These are phyloP conservation scores for Leptographium radiaticola DNA, from an alignment of 2,329 filamentous ascomycete species.

Conservation along the genomic window DNA sequence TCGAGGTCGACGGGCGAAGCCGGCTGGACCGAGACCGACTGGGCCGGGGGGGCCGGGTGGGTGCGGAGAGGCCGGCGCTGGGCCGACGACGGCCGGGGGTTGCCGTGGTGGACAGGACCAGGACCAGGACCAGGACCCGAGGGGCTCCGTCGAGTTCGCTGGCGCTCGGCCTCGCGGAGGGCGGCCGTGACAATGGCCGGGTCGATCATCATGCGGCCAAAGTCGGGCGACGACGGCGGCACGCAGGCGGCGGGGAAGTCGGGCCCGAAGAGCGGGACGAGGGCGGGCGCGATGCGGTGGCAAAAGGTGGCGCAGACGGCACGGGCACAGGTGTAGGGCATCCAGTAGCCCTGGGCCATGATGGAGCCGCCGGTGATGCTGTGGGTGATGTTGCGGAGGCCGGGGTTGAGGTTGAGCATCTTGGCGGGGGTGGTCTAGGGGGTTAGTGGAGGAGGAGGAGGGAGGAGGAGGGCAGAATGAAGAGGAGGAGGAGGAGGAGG, in stretches of 20 bases:
- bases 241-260: conserved; percentile 65
- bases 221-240: conserved; percentile 47
- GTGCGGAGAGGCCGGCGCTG: not conserved
- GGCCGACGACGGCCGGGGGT: not conserved
- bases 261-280: conserved; percentile 83
- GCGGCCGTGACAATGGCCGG: conserved; percentile 39
- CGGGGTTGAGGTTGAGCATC: conserved; percentile 64
- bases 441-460: too few relatives aligned
- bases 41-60: not conserved
- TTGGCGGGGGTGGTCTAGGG: conserved; percentile 74
- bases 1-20: conserved; percentile 1
- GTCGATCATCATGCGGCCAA: conserved; percentile 54
- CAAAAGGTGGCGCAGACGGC: conserved; percentile 87
- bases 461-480: too few relatives aligned
- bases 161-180: conserved; percentile 31
- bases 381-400: conserved; percentile 78
- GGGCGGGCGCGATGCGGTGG: conserved; percentile 64
- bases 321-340: conserved; percentile 77
- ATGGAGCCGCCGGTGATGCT: conserved; percentile 91
- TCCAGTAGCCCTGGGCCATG: conserved; percentile 93
- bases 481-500: too few relatives aligned
- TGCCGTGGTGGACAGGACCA: not conserved
- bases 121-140: not conserved
- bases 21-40: too few relatives aligned
- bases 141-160: conserved; percentile 15